These are phyloP conservation scores for Ichthyophthirius multifiliis DNA, from an alignment of 169 alveolate genomes.

Conservation along the genomic window DNA sequence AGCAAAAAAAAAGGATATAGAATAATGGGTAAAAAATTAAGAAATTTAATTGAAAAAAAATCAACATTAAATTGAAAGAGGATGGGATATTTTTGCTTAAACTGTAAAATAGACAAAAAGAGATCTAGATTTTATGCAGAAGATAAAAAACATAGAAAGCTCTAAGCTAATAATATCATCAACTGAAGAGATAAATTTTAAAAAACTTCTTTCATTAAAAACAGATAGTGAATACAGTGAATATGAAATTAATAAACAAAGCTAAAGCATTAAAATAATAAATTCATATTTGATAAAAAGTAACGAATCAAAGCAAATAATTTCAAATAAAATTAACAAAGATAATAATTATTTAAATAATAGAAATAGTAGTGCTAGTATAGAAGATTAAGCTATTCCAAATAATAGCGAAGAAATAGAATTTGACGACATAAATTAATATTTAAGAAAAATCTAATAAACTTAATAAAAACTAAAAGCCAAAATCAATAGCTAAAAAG, in stretches of 20 bases:
- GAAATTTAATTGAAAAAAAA: background rate
- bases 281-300: background rate
- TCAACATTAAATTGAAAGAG: background rate
- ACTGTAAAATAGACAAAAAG: slow-evolving; percentile 6
- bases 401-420: slow-evolving; percentile 6
- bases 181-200: background rate
- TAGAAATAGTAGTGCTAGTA: background rate
- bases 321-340: background rate
- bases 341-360: background rate
- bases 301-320: background rate
- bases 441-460: background rate
- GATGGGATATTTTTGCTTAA: background rate
- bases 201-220: background rate
- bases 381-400: background rate
- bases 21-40: background rate
- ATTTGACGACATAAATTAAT: background rate
- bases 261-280: background rate
- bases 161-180: background rate
- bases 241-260: background rate
- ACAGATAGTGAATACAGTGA: background rate
- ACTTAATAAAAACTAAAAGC: no score
- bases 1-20: background rate
- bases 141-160: background rate
- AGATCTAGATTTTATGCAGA: background rate
- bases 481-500: no score